Percentiles rank a stretch among this genome's conserved stretches.
Conservation (phyloP, 495 filamentous ascomycete species). For the Pyrenula aspistea region DNA sequence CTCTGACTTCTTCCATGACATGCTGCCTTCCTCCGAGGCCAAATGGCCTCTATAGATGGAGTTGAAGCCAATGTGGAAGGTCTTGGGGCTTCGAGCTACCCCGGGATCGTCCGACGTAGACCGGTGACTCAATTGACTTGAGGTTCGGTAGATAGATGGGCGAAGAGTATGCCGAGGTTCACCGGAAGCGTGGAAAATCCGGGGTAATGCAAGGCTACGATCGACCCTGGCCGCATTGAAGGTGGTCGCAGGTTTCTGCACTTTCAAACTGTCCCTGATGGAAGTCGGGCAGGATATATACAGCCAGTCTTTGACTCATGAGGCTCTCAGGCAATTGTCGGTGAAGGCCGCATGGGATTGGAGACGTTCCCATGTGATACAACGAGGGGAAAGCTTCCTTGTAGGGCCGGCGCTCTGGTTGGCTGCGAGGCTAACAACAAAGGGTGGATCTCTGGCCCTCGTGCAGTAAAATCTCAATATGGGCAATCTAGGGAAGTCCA, state of each 20-base stretch:
- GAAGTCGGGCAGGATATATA: background rate
- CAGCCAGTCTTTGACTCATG: background rate
- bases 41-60: conserved; percentile 12
- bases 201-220: background rate
- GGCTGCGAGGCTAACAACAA: too few species aligned
- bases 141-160: background rate
- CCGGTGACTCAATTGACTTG: background rate
- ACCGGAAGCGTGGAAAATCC: background rate
- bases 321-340: background rate
- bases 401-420: background rate
- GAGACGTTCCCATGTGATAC: background rate
- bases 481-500: too few species aligned
- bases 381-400: background rate
- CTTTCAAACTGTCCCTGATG: background rate
- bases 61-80: background rate
- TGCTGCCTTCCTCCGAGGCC: conserved; percentile 30
- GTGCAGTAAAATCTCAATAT: too few species aligned
- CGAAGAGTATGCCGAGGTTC: background rate
- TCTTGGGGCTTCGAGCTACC: background rate
- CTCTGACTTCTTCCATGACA: conserved; percentile 84
- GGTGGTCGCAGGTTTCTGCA: background rate
- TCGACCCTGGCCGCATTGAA: background rate
- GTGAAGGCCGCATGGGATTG: background rate
- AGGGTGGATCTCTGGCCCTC: too few species aligned
- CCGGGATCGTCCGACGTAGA: background rate